These are phyloP conservation scores for Chaetomium globosum DNA, from an alignment of 2,329 filamentous ascomycete genomes.

Conservation along the genomic window DNA sequence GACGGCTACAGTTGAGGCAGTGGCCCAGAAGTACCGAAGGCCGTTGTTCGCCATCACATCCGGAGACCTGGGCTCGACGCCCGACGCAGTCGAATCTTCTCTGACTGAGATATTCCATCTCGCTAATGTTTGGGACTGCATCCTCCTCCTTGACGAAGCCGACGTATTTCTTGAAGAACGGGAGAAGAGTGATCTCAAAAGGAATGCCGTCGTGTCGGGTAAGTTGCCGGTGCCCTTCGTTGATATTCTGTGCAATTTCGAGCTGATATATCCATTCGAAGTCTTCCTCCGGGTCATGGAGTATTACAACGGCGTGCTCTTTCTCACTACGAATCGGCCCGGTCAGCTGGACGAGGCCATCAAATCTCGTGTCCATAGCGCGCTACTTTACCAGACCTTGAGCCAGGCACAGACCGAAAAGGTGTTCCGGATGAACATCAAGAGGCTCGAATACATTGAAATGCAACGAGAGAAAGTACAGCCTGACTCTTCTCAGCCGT, in stretches of 20 bases:
- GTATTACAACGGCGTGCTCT: constrained; percentile 38
- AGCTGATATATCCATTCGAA: neutral
- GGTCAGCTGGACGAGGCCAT: constrained; percentile 45
- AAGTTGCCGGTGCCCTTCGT: neutral
- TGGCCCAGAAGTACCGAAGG: constrained; percentile 33
- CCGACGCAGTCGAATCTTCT: constrained; percentile 28
- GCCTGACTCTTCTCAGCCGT: neutral
- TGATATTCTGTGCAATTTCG: neutral
- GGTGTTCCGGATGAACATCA: constrained; percentile 24
- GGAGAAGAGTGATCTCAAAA: constrained; percentile 22
- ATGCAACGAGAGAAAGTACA: neutral
- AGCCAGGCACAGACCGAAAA: constrained; percentile 5
- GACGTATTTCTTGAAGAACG: constrained; percentile 38
- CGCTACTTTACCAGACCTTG: constrained; percentile 24
- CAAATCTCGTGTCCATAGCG: constrained; percentile 30
- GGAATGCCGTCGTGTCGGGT: constrained; percentile 37
- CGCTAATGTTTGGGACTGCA: constrained; percentile 28
- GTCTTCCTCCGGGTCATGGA: constrained; percentile 37
- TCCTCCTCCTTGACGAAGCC: constrained; percentile 37
- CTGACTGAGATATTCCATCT: constrained; percentile 27
- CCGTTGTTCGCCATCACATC: constrained; percentile 34
- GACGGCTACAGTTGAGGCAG: constrained; percentile 32
- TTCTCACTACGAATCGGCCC: constrained; percentile 41
- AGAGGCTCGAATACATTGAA: constrained; percentile 8
- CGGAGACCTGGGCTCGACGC: constrained; percentile 24